These are phyloP conservation scores for Boletus subcaerulescens DNA, from an alignment of 768 basidiomycete species.

Conservation along the genomic window DNA sequence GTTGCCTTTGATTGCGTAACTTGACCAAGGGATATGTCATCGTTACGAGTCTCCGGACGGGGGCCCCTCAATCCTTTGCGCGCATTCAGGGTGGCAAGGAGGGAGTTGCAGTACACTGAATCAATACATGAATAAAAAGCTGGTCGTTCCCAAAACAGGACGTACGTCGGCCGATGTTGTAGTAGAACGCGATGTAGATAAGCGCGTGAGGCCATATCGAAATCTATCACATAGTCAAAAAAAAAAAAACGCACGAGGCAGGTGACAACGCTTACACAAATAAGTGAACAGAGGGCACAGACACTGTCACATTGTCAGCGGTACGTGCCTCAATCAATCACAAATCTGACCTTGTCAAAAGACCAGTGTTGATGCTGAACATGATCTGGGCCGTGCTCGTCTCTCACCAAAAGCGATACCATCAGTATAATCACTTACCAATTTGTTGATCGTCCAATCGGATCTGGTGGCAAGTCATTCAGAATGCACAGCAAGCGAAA, in stretches of 20 bases:
- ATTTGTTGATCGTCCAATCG: conserved; percentile 49
- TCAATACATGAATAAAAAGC: background rate
- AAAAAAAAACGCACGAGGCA: background rate
- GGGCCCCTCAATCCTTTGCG: conserved; percentile 42
- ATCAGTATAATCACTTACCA: conserved; percentile 22
- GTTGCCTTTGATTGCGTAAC: conserved; percentile 4
- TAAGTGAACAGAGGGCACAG: conserved; percentile 53
- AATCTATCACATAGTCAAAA: conserved; percentile 36
- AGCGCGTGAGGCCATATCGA: conserved; percentile 44
- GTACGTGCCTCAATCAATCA: background rate
- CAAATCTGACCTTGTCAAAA: conserved; percentile 30
- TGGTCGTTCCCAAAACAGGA: conserved; percentile 1
- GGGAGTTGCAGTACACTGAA: conserved; percentile 57
- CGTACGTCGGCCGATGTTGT: conserved; percentile 56
- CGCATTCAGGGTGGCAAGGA: conserved; percentile 59
- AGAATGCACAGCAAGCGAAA: background rate
- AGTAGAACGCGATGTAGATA: conserved; percentile 42
- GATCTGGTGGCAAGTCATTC: conserved; percentile 25
- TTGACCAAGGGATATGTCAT: conserved; percentile 11
- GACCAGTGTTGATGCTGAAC: conserved; percentile 47
- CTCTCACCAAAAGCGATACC: background rate
- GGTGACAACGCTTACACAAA: conserved; percentile 36
- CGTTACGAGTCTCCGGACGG: background rate
- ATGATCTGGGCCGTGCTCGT: conserved; percentile 35
- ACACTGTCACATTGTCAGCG: conserved; percentile 29